phyloP scores from a whole-genome alignment of 2,329 filamentous ascomycete genomes.

The Curvularia verruculosa region DNA sequence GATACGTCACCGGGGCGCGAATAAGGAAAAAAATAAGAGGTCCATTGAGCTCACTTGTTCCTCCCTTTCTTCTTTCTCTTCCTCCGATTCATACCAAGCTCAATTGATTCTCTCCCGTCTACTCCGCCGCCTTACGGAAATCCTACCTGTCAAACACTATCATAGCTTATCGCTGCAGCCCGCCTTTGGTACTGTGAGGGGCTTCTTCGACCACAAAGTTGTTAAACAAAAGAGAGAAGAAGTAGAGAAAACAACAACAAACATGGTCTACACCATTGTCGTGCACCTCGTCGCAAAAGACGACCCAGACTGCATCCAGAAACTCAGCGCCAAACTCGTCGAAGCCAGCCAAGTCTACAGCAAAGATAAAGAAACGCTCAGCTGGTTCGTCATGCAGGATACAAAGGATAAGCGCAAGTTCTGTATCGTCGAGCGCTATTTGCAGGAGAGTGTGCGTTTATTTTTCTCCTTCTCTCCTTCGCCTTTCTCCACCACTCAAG shows the following conservation, averaged over 20 bases:
- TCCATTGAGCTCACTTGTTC: background rate
- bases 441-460: slow-evolving; percentile 64
- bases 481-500: too few species aligned
- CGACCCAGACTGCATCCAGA: slow-evolving; percentile 66
- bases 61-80: background rate
- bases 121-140: too few species aligned
- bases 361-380: slow-evolving; percentile 69
- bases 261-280: slow-evolving; percentile 72
- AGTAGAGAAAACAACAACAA: slow-evolving; percentile 21
- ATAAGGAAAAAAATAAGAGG: background rate
- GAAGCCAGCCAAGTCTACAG: slow-evolving; percentile 76
- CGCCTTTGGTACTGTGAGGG: too few species aligned
- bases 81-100: background rate
- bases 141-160: too few species aligned
- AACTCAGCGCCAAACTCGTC: slow-evolving; percentile 73
- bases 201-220: too few species aligned
- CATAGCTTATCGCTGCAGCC: too few species aligned
- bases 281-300: slow-evolving; percentile 74
- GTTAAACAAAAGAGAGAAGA: background rate
- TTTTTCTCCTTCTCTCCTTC: too few species aligned
- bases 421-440: slow-evolving; percentile 77
- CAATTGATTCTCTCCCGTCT: too few species aligned
- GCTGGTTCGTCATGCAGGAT: slow-evolving; percentile 80
- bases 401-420: slow-evolving; percentile 71
- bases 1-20: slow-evolving; percentile 11